Base-by-base conservation (phyloP, 2,329 filamentous ascomycete genomes). In the Fusarium equiseti region DNA sequence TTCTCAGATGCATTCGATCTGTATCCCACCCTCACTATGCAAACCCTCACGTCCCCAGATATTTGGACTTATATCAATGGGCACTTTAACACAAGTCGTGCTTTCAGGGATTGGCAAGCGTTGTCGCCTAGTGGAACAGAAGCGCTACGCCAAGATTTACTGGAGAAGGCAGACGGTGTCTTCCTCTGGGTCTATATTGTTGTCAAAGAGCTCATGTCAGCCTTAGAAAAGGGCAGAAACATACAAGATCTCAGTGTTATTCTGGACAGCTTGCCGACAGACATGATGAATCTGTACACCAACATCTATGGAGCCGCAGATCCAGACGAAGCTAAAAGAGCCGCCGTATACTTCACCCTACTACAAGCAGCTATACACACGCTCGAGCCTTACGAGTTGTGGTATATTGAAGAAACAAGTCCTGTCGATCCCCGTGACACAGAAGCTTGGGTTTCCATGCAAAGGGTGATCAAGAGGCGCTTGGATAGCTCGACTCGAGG, bases 71-170 rank as follows among this genome's bases (percentile, higher is more conserved):
- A 16, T 4, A 24, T 44, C 20, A 4, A 18, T 6, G 32, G 32
- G 2, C 16, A 35, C 0, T 18, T 35, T 0, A 10, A 10, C 0
- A 10, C 32, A 6, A 35, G 32, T 18, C 32, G 3, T 4, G 32
- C 32, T 1, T 35, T 35, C 32, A 35, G 5, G 0, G 32, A 35
- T 2, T 35, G 32, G 32, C 15, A 35, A 6, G 5, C 0, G 0
- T 1, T 35, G 1, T 24, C 12, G 4, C 22, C 42, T 0, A 20
- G 2, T 0, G 15, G 4, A 0, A 6, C 42, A 10, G 13, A 6
- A 6, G 8, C n/a, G 4, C 2, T 43, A 0, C 13, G 13, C 1
- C 13, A 43, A 2, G 2, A 5, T 0, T 3, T 43, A 2, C 0
- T 22, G 9, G 8, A 24, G 1, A 22, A 9, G 15, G 11, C 42